Conservation (phyloP, 139 green algal genomes). For the Coelastrella sp. region DNA sequence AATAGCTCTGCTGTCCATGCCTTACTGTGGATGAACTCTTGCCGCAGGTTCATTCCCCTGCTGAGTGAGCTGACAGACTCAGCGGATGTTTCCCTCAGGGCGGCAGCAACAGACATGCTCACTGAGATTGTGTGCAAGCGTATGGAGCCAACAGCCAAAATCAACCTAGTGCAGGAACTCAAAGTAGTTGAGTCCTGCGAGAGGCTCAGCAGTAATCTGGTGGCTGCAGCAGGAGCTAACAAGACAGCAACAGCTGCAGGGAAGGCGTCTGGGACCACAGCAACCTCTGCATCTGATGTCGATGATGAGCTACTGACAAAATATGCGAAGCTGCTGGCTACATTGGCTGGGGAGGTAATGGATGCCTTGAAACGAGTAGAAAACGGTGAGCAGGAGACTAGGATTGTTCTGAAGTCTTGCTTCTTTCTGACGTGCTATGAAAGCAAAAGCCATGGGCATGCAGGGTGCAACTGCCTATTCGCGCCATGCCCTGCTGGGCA, state of each 20-base stretch:
- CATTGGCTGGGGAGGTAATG: constrained; percentile 84
- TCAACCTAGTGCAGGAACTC: constrained; percentile 81
- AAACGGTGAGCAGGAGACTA: constrained; percentile 72
- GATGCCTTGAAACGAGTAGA: constrained; percentile 88
- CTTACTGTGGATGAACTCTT: no score
- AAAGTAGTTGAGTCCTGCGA: constrained; percentile 68
- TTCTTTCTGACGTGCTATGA: no score
- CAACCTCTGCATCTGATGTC: constrained; percentile 2
- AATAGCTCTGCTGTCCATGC: no score
- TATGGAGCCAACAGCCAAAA: constrained; percentile 88
- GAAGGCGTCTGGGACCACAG: not conserved
- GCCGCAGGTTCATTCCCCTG: constrained; percentile 83
- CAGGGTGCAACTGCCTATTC: no score
- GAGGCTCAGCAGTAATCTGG: constrained; percentile 53
- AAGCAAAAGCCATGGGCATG: no score
- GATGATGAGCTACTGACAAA: constrained; percentile 76
- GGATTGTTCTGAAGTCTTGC: no score
- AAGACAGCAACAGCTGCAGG: constrained; percentile 22
- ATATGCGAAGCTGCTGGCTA: constrained; percentile 79
- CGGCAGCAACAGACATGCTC: constrained; percentile 79
- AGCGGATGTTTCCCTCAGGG: constrained; percentile 48
- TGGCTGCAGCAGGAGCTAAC: constrained; percentile 29
- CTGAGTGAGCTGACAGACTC: constrained; percentile 72
- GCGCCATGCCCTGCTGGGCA: no score
- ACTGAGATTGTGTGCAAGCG: constrained; percentile 87